phyloP scores from a whole-genome alignment of 176 grass and related monocot genomes.

The Echinochloa phyllopogon region DNA sequence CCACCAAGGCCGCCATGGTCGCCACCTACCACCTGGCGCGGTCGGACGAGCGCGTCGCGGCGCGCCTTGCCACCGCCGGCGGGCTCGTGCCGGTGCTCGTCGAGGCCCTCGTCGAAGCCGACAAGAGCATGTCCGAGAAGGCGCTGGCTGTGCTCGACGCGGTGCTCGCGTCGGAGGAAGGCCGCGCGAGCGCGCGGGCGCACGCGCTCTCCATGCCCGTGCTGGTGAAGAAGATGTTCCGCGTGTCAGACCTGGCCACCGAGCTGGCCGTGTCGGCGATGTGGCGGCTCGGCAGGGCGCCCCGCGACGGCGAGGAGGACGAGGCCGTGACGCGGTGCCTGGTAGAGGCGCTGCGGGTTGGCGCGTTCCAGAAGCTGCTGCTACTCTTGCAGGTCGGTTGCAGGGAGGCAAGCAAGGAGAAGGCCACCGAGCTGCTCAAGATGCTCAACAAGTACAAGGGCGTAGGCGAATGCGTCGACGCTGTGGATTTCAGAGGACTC shows the following conservation, averaged over 20 bases:
- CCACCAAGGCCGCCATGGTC: slow-evolving; percentile 72
- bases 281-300: slow-evolving; percentile 61
- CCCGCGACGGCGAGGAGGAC: slow-evolving; percentile 19
- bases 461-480: slow-evolving; percentile 59
- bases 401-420: slow-evolving; percentile 68
- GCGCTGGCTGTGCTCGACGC: slow-evolving; percentile 72
- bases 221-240: slow-evolving; percentile 91
- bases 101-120: slow-evolving; percentile 70
- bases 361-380: slow-evolving; percentile 88
- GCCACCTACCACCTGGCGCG: slow-evolving; percentile 62
- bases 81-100: slow-evolving; percentile 59
- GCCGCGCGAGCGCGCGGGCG: slow-evolving; percentile 41
- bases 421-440: slow-evolving; percentile 77
- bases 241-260: slow-evolving; percentile 82
- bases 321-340: slow-evolving; percentile 36
- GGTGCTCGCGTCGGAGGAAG: slow-evolving; percentile 55
- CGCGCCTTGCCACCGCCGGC: slow-evolving; percentile 44
- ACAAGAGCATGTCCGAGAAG: slow-evolving; percentile 87
- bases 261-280: slow-evolving; percentile 73
- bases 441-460: slow-evolving; percentile 67
- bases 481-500: slow-evolving; percentile 70
- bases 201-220: slow-evolving; percentile 72
- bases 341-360: slow-evolving; percentile 62
- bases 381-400: slow-evolving; percentile 82
- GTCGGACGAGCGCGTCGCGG: slow-evolving; percentile 42